phyloP scores from a whole-genome alignment of 306 rosid genomes.

The Erythrophleum fordii region DNA sequence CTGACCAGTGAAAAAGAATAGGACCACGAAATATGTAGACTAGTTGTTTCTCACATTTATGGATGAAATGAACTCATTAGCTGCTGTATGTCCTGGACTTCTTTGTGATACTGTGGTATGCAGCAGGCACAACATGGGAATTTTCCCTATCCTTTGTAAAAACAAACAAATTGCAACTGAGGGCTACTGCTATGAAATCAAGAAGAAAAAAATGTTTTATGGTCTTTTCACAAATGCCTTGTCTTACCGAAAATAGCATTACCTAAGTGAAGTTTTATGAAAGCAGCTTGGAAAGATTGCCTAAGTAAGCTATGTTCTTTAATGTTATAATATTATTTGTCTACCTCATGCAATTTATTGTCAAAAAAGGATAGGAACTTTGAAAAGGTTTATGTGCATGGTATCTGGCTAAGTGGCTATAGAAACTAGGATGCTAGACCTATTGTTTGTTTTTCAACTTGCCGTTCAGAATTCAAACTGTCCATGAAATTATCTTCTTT shows the following conservation, averaged over 20 bases:
- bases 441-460: constrained; percentile 3
- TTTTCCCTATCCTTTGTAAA: neutral
- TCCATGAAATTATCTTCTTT: neutral
- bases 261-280: neutral
- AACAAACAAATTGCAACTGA: neutral
- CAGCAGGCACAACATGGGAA: neutral
- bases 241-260: neutral
- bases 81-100: neutral
- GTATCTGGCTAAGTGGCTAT: neutral
- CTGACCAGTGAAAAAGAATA: constrained; percentile 2
- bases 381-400: neutral
- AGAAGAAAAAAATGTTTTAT: neutral
- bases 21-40: neutral
- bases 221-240: neutral
- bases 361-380: neutral
- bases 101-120: neutral
- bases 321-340: neutral
- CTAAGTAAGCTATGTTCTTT: neutral
- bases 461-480: neutral
- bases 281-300: neutral
- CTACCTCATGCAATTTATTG: neutral
- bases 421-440: constrained; percentile 11
- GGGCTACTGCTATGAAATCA: too few species aligned
- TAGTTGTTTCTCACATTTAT: neutral
- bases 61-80: constrained; percentile 5